These are phyloP conservation scores for Proliferodiscus dingleyae DNA, from an alignment of 2,329 filamentous ascomycete species.

Conservation along the genomic window DNA sequence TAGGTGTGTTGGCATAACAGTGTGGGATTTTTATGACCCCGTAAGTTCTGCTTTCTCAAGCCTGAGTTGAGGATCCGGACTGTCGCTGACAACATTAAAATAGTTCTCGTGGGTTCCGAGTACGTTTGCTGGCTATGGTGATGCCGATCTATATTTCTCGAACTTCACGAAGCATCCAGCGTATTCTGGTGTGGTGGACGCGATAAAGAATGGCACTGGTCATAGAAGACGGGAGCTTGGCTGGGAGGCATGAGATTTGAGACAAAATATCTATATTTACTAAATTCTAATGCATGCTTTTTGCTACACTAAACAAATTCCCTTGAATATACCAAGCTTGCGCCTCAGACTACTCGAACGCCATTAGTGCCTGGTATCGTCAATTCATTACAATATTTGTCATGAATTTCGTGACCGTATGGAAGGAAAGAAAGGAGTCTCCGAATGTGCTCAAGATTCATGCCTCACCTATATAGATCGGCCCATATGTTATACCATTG, in stretches of 20 bases:
- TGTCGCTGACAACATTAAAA: no score
- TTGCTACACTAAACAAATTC: background rate
- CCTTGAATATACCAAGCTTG: background rate
- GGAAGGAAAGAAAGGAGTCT: no score
- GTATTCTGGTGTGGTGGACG: constrained; percentile 30
- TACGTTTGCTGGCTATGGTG: constrained; percentile 17
- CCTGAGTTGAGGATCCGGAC: no score
- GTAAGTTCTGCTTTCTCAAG: no score
- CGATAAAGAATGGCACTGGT: constrained; percentile 30
- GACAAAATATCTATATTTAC: background rate
- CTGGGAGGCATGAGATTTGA: background rate
- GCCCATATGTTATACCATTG: no score
- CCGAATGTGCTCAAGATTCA: no score
- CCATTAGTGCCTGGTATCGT: background rate
- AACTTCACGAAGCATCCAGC: constrained; percentile 23
- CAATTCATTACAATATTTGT: background rate
- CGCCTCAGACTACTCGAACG: background rate
- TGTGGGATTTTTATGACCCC: constrained; percentile 29
- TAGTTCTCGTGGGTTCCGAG: constrained; percentile 24
- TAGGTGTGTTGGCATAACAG: constrained; percentile 26
- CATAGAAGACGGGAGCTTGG: background rate
- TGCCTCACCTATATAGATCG: no score
- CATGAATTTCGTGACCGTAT: no score
- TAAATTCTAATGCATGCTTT: background rate
- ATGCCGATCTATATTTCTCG: constrained; percentile 13